Percentiles rank a stretch among this genome's conserved stretches.
Evolutionary conservation across 106 monocot genomes (phyloP).

Genomic region (Acanthochlamys bracteata): DNA sequence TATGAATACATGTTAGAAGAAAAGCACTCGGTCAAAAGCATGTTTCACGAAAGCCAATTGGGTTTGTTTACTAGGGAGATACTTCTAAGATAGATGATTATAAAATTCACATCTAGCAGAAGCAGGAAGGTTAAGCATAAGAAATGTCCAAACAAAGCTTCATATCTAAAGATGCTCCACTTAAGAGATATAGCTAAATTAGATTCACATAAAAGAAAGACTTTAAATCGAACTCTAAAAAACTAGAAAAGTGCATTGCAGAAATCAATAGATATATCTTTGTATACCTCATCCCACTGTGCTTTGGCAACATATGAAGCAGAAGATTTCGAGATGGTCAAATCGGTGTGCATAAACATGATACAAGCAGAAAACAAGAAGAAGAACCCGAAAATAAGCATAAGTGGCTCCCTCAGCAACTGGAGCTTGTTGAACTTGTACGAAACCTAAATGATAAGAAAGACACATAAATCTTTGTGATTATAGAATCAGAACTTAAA

Average conservation of each 20-base stretch:
- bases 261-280: background rate
- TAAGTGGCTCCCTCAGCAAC: constrained; percentile 67
- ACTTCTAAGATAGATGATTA: too few species aligned
- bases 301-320: constrained; percentile 82
- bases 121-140: background rate
- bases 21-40: too few species aligned
- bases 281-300: constrained; percentile 84
- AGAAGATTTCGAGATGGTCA: constrained; percentile 90
- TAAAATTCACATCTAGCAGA: too few species aligned
- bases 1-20: too few species aligned
- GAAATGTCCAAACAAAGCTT: background rate
- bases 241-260: too few species aligned
- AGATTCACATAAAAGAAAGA: too few species aligned
- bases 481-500: too few species aligned
- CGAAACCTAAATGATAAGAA: constrained; percentile 26
- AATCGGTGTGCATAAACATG: constrained; percentile 66
- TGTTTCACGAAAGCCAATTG: too few species aligned
- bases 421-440: constrained; percentile 84
- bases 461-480: background rate
- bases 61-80: too few species aligned
- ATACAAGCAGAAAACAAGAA: constrained; percentile 72
- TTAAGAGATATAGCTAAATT: too few species aligned
- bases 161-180: too few species aligned
- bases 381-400: constrained; percentile 78
- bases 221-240: too few species aligned